Percentiles rank a stretch among this genome's conserved stretches.
These are phyloP conservation scores for Keithomyces neogunnii DNA, from an alignment of 2,329 filamentous ascomycete genomes.

Conservation along the genomic window DNA sequence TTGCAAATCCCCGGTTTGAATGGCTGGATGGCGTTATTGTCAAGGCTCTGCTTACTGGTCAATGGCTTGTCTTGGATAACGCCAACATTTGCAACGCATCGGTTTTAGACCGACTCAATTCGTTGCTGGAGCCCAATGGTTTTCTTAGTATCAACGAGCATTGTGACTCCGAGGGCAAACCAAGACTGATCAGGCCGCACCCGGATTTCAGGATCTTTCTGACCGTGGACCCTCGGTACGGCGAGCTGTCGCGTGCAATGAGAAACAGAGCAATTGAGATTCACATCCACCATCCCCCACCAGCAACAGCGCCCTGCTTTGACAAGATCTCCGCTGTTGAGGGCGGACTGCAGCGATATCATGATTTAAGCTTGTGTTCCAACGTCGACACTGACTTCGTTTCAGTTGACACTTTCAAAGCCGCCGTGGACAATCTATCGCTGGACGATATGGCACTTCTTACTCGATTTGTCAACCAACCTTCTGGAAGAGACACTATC, in stretches of 20 bases:
- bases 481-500: constrained; percentile 7
- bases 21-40: constrained; percentile 94
- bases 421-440: constrained; percentile 40
- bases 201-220: constrained; percentile 85
- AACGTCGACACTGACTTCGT: constrained; percentile 14
- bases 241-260: constrained; percentile 93
- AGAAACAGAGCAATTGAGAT: constrained; percentile 90
- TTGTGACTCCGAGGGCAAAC: constrained; percentile 70
- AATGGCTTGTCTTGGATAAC: constrained; percentile 94
- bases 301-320: constrained; percentile 22
- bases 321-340: constrained; percentile 39
- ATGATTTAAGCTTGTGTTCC: constrained; percentile 25
- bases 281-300: constrained; percentile 50
- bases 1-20: constrained; percentile 77
- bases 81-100: constrained; percentile 95
- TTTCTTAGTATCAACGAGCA: constrained; percentile 90
- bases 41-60: constrained; percentile 73
- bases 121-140: constrained; percentile 83
- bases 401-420: constrained; percentile 18
- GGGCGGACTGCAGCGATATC: constrained; percentile 39
- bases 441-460: constrained; percentile 35
- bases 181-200: constrained; percentile 73
- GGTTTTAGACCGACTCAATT: constrained; percentile 89
- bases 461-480: constrained; percentile 20
- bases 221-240: constrained; percentile 85